Conservation (phyloP, 2,329 filamentous ascomycete genomes). For the Talaromyces rugulosus region DNA sequence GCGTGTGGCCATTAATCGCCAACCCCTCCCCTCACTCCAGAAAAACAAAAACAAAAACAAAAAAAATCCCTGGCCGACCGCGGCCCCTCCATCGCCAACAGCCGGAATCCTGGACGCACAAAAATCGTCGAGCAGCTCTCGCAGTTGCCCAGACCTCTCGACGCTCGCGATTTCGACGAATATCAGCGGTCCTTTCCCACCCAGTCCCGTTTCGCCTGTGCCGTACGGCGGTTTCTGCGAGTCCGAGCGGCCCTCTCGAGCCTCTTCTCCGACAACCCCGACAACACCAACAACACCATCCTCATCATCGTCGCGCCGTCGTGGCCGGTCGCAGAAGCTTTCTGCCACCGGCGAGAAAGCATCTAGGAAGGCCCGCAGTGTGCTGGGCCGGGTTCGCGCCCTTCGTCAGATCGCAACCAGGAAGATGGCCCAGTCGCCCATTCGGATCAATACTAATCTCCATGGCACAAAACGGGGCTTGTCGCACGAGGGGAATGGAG, state of each 20-base stretch:
- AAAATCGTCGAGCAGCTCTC: conserved; percentile 35
- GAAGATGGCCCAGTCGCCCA: conserved; percentile 39
- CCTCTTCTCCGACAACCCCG: conserved; percentile 25
- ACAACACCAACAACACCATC: background rate
- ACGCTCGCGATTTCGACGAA: conserved; percentile 29
- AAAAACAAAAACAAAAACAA: background rate
- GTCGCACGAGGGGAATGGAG: conserved; percentile 30
- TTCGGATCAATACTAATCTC: conserved; percentile 37
- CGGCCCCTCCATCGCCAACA: conserved; percentile 14
- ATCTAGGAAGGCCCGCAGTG: conserved; percentile 36
- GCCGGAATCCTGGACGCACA: conserved; percentile 38
- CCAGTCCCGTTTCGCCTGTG: conserved; percentile 5
- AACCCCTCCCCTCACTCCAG: background rate
- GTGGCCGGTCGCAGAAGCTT: conserved; percentile 26
- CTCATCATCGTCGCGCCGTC: conserved; percentile 18
- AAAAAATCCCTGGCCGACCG: conserved; percentile 9
- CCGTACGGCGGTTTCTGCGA: conserved; percentile 2
- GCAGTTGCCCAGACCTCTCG: conserved; percentile 42
- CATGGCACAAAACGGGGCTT: conserved; percentile 35
- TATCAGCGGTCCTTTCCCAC: background rate
- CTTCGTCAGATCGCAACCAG: conserved; percentile 34
- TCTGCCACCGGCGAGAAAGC: conserved; percentile 30
- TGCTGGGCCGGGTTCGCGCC: conserved; percentile 38
- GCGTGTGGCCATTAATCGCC: background rate
- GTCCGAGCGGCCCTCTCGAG: conserved; percentile 27